Base-by-base conservation (phyloP, 306 rosid genomes). In the Quercus alba region DNA sequence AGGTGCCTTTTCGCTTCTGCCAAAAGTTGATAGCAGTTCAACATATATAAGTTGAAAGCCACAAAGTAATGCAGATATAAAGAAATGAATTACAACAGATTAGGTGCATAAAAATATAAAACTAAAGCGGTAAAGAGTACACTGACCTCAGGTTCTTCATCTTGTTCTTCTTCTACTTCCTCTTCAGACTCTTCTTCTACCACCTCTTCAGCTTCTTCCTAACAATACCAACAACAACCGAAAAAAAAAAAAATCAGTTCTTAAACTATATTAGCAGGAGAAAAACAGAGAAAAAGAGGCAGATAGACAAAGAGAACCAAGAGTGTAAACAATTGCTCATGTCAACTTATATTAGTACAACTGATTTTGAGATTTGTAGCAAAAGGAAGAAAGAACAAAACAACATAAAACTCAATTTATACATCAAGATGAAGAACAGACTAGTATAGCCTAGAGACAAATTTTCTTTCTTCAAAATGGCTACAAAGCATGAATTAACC, bases 1-100 rank as follows among this genome's bases (percentile, higher is more conserved):
- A 84, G 41, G 86, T 84, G 69, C 91, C 93, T 77, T 91, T 91
- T 77, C 87, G 86, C 82, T 86, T 89, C 93, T 91, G 91, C 76
- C 5, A 41, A 72, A 21, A 80, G 71, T 67, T 67, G 51, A 21
- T 9, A 33, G 51, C 46, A 35, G 21, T 8, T 67, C 72, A 67
- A 19, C 72, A 19, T 51, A 67, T 33, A 28, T 8, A 41, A 68
- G 49, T 57, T 25, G 26, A 17, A 68, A 31, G 61, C 62, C 70
- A 11, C 54, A 75, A 74, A 13, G 55, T 10, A 28, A 58, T 20
- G 72, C 18, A 21, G 59, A 77, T 21, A 51, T 33, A 46, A 81
- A 20, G 19, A 21, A 26, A 75, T 31, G 58, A 41, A 44, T 63
- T 74, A n/a, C 55, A 10, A 67, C 33, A 31, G 31, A 28, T 62